phyloP scores from a whole-genome alignment of 257 asterid species.

The Solanum chilense region DNA sequence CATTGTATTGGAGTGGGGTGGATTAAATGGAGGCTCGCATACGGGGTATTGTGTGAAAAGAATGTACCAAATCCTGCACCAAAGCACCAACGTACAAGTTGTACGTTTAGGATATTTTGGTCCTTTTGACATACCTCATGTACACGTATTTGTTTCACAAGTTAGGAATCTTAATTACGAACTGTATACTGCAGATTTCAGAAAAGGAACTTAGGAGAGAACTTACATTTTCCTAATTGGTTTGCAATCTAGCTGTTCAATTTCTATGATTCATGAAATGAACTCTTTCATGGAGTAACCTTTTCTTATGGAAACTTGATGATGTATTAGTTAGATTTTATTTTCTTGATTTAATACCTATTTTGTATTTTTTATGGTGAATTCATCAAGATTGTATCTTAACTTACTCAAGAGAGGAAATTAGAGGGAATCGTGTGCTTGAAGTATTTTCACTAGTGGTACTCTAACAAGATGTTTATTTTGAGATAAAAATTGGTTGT shows the following conservation, averaged over 20 bases:
- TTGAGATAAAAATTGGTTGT: background rate
- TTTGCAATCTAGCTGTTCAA: background rate
- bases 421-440: background rate
- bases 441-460: background rate
- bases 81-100: background rate
- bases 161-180: background rate
- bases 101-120: background rate
- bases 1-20: background rate
- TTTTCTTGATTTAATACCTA: background rate
- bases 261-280: background rate
- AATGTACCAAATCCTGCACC: background rate
- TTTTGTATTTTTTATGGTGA: background rate
- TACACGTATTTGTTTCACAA: background rate
- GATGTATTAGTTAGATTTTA: background rate
- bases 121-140: background rate
- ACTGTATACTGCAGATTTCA: background rate
- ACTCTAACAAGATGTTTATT: background rate
- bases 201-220: background rate
- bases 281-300: background rate
- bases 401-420: background rate
- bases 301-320: background rate
- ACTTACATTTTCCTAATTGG: background rate
- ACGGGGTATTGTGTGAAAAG: background rate
- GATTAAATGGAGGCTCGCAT: background rate
- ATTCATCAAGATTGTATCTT: background rate